These are phyloP conservation scores for Dendrocalamus latiflorus DNA, from an alignment of 202 grass and related monocot genomes.

Conservation along the genomic window DNA sequence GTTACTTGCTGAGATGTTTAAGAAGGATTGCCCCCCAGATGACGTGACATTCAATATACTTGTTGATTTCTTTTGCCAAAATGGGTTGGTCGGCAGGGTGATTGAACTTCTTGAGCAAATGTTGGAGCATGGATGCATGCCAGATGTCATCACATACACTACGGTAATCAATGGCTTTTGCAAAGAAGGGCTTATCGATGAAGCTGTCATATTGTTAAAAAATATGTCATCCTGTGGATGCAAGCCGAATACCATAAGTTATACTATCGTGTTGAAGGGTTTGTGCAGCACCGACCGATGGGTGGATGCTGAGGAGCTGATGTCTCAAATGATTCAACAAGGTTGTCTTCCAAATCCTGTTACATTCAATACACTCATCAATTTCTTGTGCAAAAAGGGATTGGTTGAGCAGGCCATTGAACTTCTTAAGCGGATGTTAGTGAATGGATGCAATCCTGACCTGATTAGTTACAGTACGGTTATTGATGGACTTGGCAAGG, in stretches of 20 bases:
- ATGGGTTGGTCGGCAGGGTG: constrained; percentile 32
- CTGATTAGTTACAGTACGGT: constrained; percentile 61
- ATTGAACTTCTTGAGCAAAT: constrained; percentile 48
- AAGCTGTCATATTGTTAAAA: too few relatives aligned
- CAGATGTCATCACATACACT: too few relatives aligned
- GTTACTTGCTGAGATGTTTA: constrained; percentile 36
- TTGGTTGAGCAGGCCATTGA: constrained; percentile 46
- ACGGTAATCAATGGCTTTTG: too few relatives aligned
- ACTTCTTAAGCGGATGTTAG: constrained; percentile 57
- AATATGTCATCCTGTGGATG: too few relatives aligned
- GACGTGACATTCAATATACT: constrained; percentile 52
- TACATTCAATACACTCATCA: constrained; percentile 42
- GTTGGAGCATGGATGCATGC: constrained; percentile 58
- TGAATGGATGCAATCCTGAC: constrained; percentile 60
- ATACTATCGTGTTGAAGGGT: too few relatives aligned
- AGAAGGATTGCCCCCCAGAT: constrained; percentile 33
- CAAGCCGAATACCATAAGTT: constrained; percentile 63
- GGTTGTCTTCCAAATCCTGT: constrained; percentile 50
- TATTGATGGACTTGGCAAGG: constrained; percentile 56
- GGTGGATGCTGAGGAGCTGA: too few relatives aligned
- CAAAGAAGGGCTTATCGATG: too few relatives aligned
- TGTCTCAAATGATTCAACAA: too few relatives aligned
- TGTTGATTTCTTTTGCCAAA: too few relatives aligned
- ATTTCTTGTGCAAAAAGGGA: constrained; percentile 51
- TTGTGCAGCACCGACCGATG: too few relatives aligned